Base-by-base conservation (phyloP, 306 rosid genomes). In the Vicia faba region DNA sequence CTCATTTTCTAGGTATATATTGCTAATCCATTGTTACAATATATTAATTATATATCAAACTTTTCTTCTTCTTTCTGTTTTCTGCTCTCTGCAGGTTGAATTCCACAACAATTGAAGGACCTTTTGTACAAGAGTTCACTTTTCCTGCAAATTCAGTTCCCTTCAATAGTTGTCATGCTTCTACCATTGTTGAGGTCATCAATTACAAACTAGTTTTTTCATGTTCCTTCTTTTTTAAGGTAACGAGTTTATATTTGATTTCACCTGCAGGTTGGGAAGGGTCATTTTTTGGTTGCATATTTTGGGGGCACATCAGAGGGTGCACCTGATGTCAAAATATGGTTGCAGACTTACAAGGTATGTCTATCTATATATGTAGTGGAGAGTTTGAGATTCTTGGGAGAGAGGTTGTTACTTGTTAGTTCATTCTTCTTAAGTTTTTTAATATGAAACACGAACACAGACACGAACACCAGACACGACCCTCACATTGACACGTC, bases 161-260 rank as follows among this genome's bases (percentile, higher is more conserved):
- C 36, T 92, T 92, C 84, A 78, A 64, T 12, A 83, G 66, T 70
- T 92, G 98, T 44, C 98, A 92, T 83, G 89, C 98, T 77, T 92
- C 98, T 67, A 92, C 96, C 70, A 84, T 92, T 83, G 98, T 89
- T 83, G 98, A 92, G 98, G 98, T 92, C 19, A 35, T 29, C 11
- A 74, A 43, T 39, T 72, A 48, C 61, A 29, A 29, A 8, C 5
- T 15, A 56, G 58, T 8, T 40, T 41, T 25, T 33, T 8, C 18
- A 2, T 3, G 5, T 5, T 44, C 41, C 28, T 50, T 75, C n/a
- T 40, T 25, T 73, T 45, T 61, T 10, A 36, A 3, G 50, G 11
- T 14, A 28, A 26, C 2, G 41, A 10, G 6, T 66, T 6, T 53
- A 6, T 41, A 16, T 62, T 56, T 68, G 36, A 46, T 68, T 64